Evolutionary conservation across 2,329 filamentous ascomycete genomes (phyloP), one percentile per base, ranked within the genome.

Genomic region (Ophidiomyces ophidiicola): DNA sequence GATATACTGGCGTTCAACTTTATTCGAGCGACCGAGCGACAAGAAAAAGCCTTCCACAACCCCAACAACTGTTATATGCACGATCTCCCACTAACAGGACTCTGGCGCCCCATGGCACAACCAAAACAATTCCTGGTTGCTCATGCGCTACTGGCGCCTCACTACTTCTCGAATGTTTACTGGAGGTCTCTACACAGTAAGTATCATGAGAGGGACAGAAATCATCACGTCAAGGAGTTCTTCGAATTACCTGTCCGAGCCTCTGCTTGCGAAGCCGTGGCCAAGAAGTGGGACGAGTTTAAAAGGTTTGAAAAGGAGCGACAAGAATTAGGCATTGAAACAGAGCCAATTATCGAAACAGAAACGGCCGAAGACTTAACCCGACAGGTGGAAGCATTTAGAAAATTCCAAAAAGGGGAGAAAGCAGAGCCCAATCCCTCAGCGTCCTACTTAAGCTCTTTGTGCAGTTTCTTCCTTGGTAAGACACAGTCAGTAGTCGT

Each of bases 81-180:
- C 4, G 17, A 15, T 32, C 4, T 32, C n/a, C 30, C 30, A 15
- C 5, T 32, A 15, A 15, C 4, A 3, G 18, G 10, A 14, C 17
- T 32, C n/a, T 32, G 12, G 30, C 4, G n/a, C 3, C 11, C 4
- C 11, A 12, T 15, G 11, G n/a, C 17, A 19, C 4, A 19, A 1
- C 7, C 25, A 19, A 18, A 39, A 10, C n/a, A 19, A 23, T 5
- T 32, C 20, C 26, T 17, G 21, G 23, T 43, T 26, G 34, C 41
- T 5, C 23, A 33, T 24, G 41, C 18, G 10, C 28, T 43, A 5
- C 29, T 39, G 17, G 15, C 31, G 6, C 41, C 41, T 14, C 21
- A 26, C 21, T 43, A 19, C 19, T 29, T 43, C 31, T 34, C 25
- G 12, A 43, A 39, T 33, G 35, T 43, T 15, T 43, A 43, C 35